Percentiles rank a stretch among this genome's conserved stretches.
These are phyloP conservation scores for Bruguiera gymnorhiza DNA, from an alignment of 345 rosid genomes.

Conservation along the genomic window DNA sequence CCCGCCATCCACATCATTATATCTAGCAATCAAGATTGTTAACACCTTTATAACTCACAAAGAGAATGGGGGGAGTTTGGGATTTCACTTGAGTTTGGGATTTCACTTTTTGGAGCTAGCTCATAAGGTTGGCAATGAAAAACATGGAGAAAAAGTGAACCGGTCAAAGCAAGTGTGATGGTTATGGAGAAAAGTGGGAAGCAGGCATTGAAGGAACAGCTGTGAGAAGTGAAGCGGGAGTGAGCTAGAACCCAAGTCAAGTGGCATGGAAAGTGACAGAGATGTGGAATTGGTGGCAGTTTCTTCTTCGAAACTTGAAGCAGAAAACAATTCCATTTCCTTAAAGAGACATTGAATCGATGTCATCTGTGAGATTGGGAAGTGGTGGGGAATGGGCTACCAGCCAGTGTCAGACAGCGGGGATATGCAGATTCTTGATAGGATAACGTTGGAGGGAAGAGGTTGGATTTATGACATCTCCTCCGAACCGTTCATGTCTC, in stretches of 20 bases:
- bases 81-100: background rate
- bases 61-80: too few relatives aligned
- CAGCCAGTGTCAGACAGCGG: slow-evolving; percentile 1
- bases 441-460: slow-evolving; percentile 32
- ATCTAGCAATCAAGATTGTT: slow-evolving; percentile 2
- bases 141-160: too few relatives aligned
- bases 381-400: slow-evolving; percentile 10
- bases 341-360: slow-evolving; percentile 4
- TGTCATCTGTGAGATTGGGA: slow-evolving; percentile 26
- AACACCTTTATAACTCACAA: background rate
- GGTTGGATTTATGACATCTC: too few relatives aligned
- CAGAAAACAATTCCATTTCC: background rate
- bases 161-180: background rate
- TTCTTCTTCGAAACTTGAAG: background rate
- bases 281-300: background rate
- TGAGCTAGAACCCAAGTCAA: background rate
- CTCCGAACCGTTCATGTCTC: too few relatives aligned
- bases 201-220: background rate
- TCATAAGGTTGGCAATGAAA: too few relatives aligned
- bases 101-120: background rate
- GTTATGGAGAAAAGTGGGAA: background rate
- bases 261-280: background rate
- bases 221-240: background rate
- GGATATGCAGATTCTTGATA: slow-evolving; percentile 35
- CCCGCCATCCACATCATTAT: slow-evolving; percentile 26